Conservation (phyloP, 2,329 filamentous ascomycete genomes). For the Sporothrix pseudoabietina region DNA sequence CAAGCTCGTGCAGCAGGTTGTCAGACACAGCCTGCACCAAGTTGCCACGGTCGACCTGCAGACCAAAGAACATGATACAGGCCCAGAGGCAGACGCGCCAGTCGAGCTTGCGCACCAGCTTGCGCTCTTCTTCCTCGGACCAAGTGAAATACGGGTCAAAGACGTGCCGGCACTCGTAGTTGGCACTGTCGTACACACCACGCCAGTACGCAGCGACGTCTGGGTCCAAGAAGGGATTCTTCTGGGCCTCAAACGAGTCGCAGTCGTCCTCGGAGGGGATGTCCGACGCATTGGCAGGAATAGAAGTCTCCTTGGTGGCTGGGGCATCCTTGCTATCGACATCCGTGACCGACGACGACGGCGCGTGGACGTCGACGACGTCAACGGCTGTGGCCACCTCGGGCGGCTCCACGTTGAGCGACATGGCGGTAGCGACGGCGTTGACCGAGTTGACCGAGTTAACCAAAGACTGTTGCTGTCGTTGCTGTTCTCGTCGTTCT, state of each 20-base stretch:
- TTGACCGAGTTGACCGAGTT: too few relatives aligned
- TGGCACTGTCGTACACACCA: slow-evolving; percentile 41
- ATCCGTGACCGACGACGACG: not conserved
- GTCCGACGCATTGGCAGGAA: not conserved
- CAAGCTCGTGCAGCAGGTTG: slow-evolving; percentile 60
- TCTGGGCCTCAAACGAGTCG: not conserved
- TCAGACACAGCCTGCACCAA: slow-evolving; percentile 61
- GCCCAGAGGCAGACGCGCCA: slow-evolving; percentile 47
- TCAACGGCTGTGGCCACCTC: slow-evolving; percentile 1
- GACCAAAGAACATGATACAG: slow-evolving; percentile 63
- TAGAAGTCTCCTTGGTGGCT: not conserved
- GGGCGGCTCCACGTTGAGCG: slow-evolving; percentile 16
- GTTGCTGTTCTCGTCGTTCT: not conserved
- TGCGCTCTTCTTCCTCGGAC: slow-evolving; percentile 56
- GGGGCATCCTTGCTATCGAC: not conserved
- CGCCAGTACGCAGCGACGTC: slow-evolving; percentile 41
- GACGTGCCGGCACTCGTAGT: slow-evolving; percentile 58
- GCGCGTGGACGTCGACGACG: not conserved
- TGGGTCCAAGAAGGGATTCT: slow-evolving; percentile 42
- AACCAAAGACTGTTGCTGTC: too few relatives aligned
- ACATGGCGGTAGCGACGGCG: slow-evolving; percentile 3
- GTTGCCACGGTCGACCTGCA: slow-evolving; percentile 64
- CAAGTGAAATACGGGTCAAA: slow-evolving; percentile 58
- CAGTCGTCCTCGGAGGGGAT: slow-evolving; percentile 29
- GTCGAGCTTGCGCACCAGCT: slow-evolving; percentile 52